Base-by-base conservation (phyloP, 352 stramenopile species). In the Peronosclerospora sorghi region DNA sequence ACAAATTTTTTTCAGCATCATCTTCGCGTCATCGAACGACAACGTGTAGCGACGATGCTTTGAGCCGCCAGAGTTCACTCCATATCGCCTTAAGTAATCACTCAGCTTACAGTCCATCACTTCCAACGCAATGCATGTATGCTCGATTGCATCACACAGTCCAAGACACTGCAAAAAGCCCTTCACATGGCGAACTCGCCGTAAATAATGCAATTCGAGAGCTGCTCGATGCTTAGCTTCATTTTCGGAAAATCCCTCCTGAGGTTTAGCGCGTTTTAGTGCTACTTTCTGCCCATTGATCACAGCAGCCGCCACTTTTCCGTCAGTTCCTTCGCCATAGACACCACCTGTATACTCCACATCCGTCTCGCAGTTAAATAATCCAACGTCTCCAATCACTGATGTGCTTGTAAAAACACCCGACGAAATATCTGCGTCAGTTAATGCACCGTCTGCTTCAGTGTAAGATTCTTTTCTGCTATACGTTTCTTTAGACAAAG, bases 81-180 rank as follows among this genome's bases (percentile, higher is more conserved):
- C 75, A 38, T 87, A 85, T 23, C 70, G 56, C 39, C 78, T 59
- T 56, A 88, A 59, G 51, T 91, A 91, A 48, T 91, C 78, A 44
- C 78, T 91, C 9, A 91, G 60, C 43, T 91, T 91, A 55, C 78
- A 88, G 44, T 91, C 76, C 75, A 91, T 84, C n/a, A 91, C 78
- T 45, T 91, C 78, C 5, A 91, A 51, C 1, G 78, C 78, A 24
- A 91, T 91, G 42, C 78, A 91, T 8, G 78, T 91, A 42, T 91
- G 78, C 26, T 87, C 73, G 29, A 91, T 88, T 24, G 55, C 78
- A 41, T 91, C 78, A 39, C 78, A 91, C 13, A 88, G 45, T 1
- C 78, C 78, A 32, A 91, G 67, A 48, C 78, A 91, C 44, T 88
- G 78, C 32, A 91, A 42, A 32, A 91, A 91, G 0, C 78, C 78